Percentiles rank a stretch among this genome's conserved stretches.
These are phyloP conservation scores for Pythium phragmiticola DNA, from an alignment of 352 stramenopile genomes.

Conservation along the genomic window DNA sequence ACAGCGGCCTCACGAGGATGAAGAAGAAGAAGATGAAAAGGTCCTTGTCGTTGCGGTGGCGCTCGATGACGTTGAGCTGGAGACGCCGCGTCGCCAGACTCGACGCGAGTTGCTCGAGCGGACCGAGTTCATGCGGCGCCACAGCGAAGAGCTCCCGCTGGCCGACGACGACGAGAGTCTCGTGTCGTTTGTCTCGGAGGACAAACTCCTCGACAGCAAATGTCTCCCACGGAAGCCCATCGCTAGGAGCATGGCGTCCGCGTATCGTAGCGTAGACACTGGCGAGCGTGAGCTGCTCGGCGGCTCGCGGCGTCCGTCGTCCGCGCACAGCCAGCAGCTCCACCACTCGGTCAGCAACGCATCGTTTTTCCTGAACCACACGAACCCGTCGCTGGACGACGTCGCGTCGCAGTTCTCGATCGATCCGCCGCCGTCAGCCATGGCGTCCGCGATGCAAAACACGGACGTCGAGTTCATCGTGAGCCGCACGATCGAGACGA, in stretches of 20 bases:
- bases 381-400: conserved; percentile 25
- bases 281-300: conserved; percentile 6
- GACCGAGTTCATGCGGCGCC: conserved; percentile 26
- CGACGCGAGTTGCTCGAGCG: conserved; percentile 25
- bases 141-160: conserved; percentile 27
- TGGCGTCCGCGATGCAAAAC: conserved; percentile 29
- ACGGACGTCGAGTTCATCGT: conserved; percentile 64
- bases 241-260: not conserved
- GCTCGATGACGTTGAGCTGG: conserved; percentile 3
- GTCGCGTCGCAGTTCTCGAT: conserved; percentile 30
- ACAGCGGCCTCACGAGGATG: not conserved
- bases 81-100: conserved; percentile 21
- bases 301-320: conserved; percentile 3
- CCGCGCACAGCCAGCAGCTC: not conserved
- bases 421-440: conserved; percentile 21
- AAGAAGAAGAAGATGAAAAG: not conserved
- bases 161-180: conserved; percentile 22
- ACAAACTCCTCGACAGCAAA: not conserved
- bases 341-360: conserved; percentile 4
- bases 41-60: not conserved
- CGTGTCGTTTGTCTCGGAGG: conserved; percentile 18
- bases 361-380: conserved; percentile 6
- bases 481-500: conserved; percentile 61
- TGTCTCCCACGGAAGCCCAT: not conserved
- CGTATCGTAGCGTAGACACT: not conserved